Conservation (phyloP, 306 rosid species). For the Adenanthera pavonina region DNA sequence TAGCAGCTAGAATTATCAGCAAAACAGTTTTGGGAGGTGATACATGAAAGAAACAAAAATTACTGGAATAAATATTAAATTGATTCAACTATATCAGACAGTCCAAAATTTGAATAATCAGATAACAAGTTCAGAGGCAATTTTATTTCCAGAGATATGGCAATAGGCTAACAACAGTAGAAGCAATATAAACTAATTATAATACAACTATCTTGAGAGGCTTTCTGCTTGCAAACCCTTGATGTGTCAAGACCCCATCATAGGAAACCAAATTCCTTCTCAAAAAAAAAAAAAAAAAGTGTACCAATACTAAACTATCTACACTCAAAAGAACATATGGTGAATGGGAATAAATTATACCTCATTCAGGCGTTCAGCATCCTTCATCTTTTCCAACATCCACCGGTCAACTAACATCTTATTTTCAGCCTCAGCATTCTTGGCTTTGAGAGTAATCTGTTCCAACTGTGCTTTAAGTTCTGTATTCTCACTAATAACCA, state of each 20-base stretch:
- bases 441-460: conserved; percentile 64
- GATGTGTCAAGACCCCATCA: conserved; percentile 20
- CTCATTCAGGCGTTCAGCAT: conserved; percentile 99
- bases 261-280: conserved; percentile 26
- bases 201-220: conserved; percentile 16
- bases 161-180: conserved; percentile 2
- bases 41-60: conserved; percentile 15
- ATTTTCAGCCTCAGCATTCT: conserved; percentile 83
- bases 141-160: conserved; percentile 6
- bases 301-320: conserved; percentile 31
- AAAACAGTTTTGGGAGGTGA: conserved; percentile 15
- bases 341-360: conserved; percentile 44
- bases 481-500: conserved; percentile 75
- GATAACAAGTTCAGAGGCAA: conserved; percentile 8
- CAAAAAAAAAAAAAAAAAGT: neutral
- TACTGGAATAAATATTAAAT: conserved; percentile 28
- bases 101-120: conserved; percentile 28
- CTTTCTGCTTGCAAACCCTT: neutral
- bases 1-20: conserved; percentile 21
- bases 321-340: neutral
- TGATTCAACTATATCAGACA: neutral
- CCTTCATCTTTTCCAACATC: conserved; percentile 99
- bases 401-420: conserved; percentile 93
- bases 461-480: conserved; percentile 73
- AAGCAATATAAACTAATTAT: neutral